Percentiles rank a stretch among this genome's conserved stretches.
phyloP scores from a whole-genome alignment of 176 grass and related monocot species.

The Typha latifolia region DNA sequence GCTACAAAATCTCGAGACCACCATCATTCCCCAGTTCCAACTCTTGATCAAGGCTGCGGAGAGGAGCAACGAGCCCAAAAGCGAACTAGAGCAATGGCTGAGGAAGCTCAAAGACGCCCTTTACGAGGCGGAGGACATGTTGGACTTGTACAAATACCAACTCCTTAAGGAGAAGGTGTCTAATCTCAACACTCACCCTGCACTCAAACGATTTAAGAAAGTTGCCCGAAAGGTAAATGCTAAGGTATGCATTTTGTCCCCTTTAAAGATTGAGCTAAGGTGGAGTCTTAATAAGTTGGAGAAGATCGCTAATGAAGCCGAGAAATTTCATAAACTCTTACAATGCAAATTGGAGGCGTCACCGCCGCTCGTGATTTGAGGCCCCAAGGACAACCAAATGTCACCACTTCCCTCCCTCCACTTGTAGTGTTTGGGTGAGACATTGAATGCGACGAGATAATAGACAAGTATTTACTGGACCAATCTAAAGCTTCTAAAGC shows the following conservation, averaged over 20 bases:
- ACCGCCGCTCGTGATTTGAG: too few species aligned
- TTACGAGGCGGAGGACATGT: background rate
- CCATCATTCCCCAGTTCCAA: background rate
- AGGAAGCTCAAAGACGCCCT: background rate
- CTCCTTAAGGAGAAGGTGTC: background rate
- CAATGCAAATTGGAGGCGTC: background rate
- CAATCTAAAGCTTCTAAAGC: background rate
- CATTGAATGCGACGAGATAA: constrained; percentile 1
- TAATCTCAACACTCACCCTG: background rate
- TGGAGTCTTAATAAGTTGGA: background rate
- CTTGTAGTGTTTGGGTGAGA: constrained; percentile 10
- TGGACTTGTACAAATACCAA: background rate
- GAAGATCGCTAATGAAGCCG: background rate
- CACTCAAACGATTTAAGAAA: background rate
- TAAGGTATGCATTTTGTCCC: too few species aligned
- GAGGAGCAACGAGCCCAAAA: background rate
- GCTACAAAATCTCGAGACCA: too few species aligned
- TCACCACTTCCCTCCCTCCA: constrained; percentile 1
- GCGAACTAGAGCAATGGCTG: background rate
- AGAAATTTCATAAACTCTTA: background rate
- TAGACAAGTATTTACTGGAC: background rate
- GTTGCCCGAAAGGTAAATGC: background rate
- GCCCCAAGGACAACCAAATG: background rate
- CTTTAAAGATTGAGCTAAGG: background rate
- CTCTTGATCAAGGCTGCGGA: background rate